phyloP scores from a whole-genome alignment of 2,329 filamentous ascomycete species.

The Sordariomycetes sp. region DNA sequence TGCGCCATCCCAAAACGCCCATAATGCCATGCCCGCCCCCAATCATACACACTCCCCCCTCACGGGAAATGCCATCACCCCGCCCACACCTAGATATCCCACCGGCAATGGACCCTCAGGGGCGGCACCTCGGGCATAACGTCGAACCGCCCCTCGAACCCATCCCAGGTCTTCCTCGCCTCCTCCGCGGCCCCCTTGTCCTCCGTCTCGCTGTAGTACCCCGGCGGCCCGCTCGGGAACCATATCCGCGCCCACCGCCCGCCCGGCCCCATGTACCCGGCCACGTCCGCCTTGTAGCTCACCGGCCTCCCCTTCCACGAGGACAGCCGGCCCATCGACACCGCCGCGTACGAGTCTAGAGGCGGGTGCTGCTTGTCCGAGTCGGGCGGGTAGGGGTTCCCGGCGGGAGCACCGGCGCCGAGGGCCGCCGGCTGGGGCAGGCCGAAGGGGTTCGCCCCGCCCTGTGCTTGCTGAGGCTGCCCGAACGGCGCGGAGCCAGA shows the following conservation, averaged over 20 bases:
- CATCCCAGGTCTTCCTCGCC: constrained; percentile 51
- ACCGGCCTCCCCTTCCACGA: constrained; percentile 57
- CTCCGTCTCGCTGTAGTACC: constrained; percentile 53
- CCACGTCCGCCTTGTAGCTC: constrained; percentile 38
- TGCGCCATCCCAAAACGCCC: too few species aligned
- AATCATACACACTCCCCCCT: not conserved
- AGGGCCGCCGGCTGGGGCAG: constrained; percentile 6
- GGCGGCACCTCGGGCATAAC: constrained; percentile 73
- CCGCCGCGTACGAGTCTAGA: constrained; percentile 30
- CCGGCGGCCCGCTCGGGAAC: constrained; percentile 61
- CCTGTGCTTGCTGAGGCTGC: constrained; percentile 5
- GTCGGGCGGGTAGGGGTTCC: constrained; percentile 30
- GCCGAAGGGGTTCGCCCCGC: not conserved
- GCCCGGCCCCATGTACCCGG: constrained; percentile 33
- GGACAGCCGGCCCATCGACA: constrained; percentile 31
- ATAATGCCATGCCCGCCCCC: not conserved
- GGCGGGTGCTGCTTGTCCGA: constrained; percentile 33
- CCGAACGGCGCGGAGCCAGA: not conserved
- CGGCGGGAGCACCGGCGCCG: constrained; percentile 5
- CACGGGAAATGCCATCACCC: not conserved
- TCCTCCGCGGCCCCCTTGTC: constrained; percentile 47
- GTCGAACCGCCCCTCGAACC: constrained; percentile 58
- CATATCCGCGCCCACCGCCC: constrained; percentile 55
- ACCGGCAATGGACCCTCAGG: constrained; percentile 62
- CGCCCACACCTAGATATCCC: constrained; percentile 31